Base-by-base conservation (phyloP, 495 filamentous ascomycete species). In the Gamarada debralockiae region DNA sequence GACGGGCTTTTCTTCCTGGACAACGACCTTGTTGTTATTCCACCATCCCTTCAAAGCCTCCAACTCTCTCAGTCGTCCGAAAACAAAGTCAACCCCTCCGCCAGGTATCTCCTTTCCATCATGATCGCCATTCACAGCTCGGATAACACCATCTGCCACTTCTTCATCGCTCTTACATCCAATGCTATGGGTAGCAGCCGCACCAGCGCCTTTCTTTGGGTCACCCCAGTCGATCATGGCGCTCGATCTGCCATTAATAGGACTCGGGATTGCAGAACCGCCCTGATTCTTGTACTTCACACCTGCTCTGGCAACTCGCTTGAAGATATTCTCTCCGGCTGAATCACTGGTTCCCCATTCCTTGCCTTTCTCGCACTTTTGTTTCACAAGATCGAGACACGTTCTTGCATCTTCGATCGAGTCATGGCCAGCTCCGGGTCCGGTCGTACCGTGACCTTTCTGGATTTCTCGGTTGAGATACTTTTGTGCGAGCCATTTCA, bases 351-450 rank as follows among this genome's bases (percentile, higher is more conserved):
- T 85, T 8, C 89, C 93, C 84, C 91, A 98, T 27, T 70, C 68
- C 42, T 83, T 83, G 36, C 95, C 93, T 60, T 87, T 90, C 61
- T 97, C 90, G 65, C 95, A 96, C 66, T 98, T 98, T 65, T 88
- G 82, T 64, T 92, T 96, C 9, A 96, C 82, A 1, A 98, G 82
- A 57, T 98, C 95, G 14, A 98, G 80, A 50, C 88, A 92, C 2
- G 93, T 90, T 39, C 76, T 81, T 13, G 93, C 89, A 64, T 98
- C 93, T 70, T 98, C 95, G 60, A 96, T 78, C 23, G 87, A 90
- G 74, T 97, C 84, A 62, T 98, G 93, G 8, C 93, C 93, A 2
- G 60, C 56, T 18, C 60, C 60, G 31, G 61, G 58, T 25, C 75
- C 72, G 15, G 71, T 78, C 1, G 69, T 73, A 23, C 73, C 73